These are phyloP conservation scores for Hypoxylon sp. DNA, from an alignment of 2,329 filamentous ascomycete species.

Conservation along the genomic window DNA sequence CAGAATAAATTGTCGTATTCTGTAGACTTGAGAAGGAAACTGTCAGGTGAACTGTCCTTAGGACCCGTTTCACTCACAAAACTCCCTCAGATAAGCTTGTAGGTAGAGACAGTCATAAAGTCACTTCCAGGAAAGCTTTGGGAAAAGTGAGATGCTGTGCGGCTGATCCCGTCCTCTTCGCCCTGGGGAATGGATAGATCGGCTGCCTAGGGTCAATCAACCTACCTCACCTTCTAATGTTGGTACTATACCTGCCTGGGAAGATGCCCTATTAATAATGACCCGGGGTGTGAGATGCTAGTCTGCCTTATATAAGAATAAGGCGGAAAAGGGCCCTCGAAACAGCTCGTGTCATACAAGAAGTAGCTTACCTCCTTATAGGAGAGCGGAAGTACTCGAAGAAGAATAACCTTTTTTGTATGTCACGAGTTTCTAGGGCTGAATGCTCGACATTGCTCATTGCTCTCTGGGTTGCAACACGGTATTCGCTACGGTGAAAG, in stretches of 20 bases:
- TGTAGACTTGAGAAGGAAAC: constrained; percentile 34
- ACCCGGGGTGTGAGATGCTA: constrained; percentile 18
- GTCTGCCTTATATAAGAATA: constrained; percentile 27
- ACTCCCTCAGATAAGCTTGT: constrained; percentile 40
- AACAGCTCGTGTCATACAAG: constrained; percentile 20
- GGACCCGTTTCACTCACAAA: constrained; percentile 44
- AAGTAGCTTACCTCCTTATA: constrained; percentile 19
- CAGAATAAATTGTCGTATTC: constrained; percentile 23
- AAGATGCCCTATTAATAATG: constrained; percentile 37
- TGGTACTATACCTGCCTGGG: constrained; percentile 36
- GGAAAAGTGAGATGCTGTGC: constrained; percentile 48
- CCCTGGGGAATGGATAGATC: constrained; percentile 39
- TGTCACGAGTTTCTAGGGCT: constrained; percentile 43
- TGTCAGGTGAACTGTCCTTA: constrained; percentile 55
- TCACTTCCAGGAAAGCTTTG: constrained; percentile 48
- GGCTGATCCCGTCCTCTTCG: constrained; percentile 53
- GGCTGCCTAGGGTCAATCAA: constrained; percentile 50
- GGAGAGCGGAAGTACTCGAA: constrained; percentile 24
- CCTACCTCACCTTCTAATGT: constrained; percentile 26
- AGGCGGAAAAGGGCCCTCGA: constrained; percentile 16
- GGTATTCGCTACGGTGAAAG: constrained; percentile 31
- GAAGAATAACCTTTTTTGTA: constrained; percentile 26
- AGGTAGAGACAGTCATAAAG: constrained; percentile 52
- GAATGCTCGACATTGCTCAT: constrained; percentile 31
- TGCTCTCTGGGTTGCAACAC: constrained; percentile 20